A percentile compares a stretch with the other conserved stretches of the same genome.
Evolutionary conservation across 345 rosid species (phyloP).

Genomic region (Eucalyptus camaldulensis): DNA sequence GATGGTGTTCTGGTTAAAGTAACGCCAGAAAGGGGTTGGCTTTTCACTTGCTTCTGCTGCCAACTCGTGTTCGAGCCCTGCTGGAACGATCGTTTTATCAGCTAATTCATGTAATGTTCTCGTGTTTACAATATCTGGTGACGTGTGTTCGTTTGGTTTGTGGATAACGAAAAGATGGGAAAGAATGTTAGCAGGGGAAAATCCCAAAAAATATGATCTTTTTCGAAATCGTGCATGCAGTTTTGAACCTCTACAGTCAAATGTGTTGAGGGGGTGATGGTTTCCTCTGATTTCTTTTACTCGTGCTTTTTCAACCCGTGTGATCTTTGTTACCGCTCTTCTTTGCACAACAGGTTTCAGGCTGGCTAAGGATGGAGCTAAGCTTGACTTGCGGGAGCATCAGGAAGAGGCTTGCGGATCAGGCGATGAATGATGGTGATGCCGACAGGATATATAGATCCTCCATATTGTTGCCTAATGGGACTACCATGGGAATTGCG

Average conservation of each 20-base stretch:
- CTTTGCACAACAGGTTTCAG: not conserved
- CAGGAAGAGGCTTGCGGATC: constrained; percentile 5
- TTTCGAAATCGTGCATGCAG: not conserved
- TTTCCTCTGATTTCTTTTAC: not conserved
- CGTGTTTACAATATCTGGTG: not conserved
- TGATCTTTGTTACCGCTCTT: not conserved
- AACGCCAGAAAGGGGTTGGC: not conserved
- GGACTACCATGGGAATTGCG: constrained; percentile 15
- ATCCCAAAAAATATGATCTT: not conserved
- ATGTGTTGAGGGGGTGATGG: not conserved
- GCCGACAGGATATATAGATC: constrained; percentile 2
- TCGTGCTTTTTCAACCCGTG: not conserved
- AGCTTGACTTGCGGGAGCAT: not conserved
- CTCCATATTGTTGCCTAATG: constrained; percentile 39
- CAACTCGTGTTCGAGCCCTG: not conserved
- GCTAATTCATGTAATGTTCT: not conserved
- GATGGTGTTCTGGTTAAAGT: not conserved
- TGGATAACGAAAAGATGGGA: not conserved
- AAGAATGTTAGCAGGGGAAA: not conserved
- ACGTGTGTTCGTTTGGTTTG: not conserved
- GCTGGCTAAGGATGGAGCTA: not conserved
- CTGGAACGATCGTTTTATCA: not conserved
- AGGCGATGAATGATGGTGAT: not conserved
- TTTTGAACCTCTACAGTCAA: not conserved
- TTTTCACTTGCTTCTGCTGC: not conserved